phyloP scores from a whole-genome alignment of 306 rosid genomes.

The Gynostemma pentaphyllum region DNA sequence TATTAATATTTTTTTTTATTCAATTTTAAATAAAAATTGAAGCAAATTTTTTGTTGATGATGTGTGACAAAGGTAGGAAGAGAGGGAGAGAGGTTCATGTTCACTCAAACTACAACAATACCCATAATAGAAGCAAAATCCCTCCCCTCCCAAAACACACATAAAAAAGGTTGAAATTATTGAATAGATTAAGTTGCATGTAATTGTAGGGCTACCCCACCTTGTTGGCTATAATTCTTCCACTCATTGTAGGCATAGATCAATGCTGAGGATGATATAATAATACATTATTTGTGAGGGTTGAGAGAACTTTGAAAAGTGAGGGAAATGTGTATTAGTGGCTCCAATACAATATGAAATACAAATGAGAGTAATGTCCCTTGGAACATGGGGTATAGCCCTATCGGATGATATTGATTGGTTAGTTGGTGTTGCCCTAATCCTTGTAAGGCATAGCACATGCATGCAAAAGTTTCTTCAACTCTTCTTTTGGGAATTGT shows the following conservation, averaged over 20 bases:
- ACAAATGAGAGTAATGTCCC: neutral
- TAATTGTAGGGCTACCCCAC: conserved; percentile 5
- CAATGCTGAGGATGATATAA: neutral
- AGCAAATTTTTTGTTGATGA: too few species aligned
- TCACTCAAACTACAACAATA: conserved; percentile 8
- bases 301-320: neutral
- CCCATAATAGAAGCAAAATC: neutral
- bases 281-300: conserved; percentile 1
- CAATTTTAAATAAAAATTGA: too few species aligned
- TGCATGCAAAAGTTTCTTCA: conserved; percentile 8
- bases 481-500: neutral
- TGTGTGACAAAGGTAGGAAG: too few species aligned
- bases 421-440: neutral
- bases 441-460: conserved; percentile 1
- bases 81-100: conserved; percentile 3
- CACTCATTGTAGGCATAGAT: neutral
- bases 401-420: neutral
- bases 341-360: neutral
- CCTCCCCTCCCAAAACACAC: too few species aligned
- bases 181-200: neutral
- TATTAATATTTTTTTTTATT: too few species aligned
- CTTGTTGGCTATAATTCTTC: conserved; percentile 7
- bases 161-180: neutral
- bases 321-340: neutral
- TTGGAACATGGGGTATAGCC: conserved; percentile 1